These are phyloP conservation scores for Neurospora sublineolata DNA, from an alignment of 495 filamentous ascomycete genomes.

Conservation along the genomic window DNA sequence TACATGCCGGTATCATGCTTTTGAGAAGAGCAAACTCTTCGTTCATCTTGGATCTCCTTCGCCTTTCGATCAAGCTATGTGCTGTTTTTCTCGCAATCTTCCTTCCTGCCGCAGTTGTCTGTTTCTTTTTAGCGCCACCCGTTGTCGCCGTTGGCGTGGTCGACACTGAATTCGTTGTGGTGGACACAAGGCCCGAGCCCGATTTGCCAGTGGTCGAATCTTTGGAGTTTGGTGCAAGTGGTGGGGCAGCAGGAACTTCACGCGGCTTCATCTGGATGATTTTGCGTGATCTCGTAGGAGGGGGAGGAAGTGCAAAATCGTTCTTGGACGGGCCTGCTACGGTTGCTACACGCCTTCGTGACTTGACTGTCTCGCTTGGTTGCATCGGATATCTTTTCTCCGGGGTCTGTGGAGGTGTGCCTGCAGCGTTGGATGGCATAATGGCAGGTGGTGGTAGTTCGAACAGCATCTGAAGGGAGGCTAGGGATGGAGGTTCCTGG, in stretches of 20 bases:
- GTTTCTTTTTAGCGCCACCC: constrained; percentile 55
- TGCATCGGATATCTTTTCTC: constrained; percentile 43
- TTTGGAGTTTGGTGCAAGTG: constrained; percentile 7
- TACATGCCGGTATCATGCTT: constrained; percentile 89
- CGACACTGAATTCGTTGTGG: constrained; percentile 6
- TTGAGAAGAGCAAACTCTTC: constrained; percentile 93
- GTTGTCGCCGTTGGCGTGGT: constrained; percentile 24
- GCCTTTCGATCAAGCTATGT: constrained; percentile 85
- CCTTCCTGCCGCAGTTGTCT: constrained; percentile 60
- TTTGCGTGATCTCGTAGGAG: constrained; percentile 81
- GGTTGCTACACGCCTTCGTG: constrained; percentile 44
- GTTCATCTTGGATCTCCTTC: constrained; percentile 94
- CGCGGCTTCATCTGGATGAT: constrained; percentile 96
- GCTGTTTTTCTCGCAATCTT: constrained; percentile 96
- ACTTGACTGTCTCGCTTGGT: constrained; percentile 43
- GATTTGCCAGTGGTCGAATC: background rate
- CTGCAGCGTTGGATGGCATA: constrained; percentile 17
- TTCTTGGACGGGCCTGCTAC: constrained; percentile 42
- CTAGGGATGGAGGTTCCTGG: constrained; percentile 56
- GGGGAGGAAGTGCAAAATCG: constrained; percentile 73
- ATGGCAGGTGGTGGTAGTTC: constrained; percentile 78
- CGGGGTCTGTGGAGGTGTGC: constrained; percentile 35
- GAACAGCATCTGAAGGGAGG: constrained; percentile 45
- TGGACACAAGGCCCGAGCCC: background rate
- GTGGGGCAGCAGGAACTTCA: constrained; percentile 25